Evolutionary conservation across 495 filamentous ascomycete genomes (phyloP).

Genomic region (Astrothelium macrocarpum): DNA sequence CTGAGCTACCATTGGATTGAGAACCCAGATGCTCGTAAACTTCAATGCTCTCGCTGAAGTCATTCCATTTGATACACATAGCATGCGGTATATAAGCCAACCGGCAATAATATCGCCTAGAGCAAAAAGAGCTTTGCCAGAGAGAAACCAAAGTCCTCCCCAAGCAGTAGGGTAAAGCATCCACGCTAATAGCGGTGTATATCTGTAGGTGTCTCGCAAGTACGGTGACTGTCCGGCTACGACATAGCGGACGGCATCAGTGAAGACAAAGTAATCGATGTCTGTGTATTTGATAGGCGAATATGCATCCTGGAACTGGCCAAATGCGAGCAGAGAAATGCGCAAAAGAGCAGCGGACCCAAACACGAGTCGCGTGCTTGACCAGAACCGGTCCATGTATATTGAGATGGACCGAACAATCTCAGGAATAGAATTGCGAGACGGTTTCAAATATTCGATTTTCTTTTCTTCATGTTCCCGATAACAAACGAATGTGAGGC

Average conservation of each 20-base stretch:
- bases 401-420: background rate
- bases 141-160: conserved; percentile 57
- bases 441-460: background rate
- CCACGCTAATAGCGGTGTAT: conserved; percentile 90
- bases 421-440: background rate
- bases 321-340: conserved; percentile 65
- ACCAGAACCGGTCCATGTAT: conserved; percentile 31
- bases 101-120: conserved; percentile 74
- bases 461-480: background rate
- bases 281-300: conserved; percentile 94
- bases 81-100: conserved; percentile 64
- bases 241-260: conserved; percentile 81
- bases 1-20: conserved; percentile 96
- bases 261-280: conserved; percentile 98
- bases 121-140: conserved; percentile 83
- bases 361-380: conserved; percentile 48
- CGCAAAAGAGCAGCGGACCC: conserved; percentile 59
- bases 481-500: too few relatives aligned
- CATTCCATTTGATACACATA: conserved; percentile 42
- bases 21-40: conserved; percentile 78
- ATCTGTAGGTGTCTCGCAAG: conserved; percentile 84
- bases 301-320: conserved; percentile 80
- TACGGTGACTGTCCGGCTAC: conserved; percentile 62
- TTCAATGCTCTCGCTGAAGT: conserved; percentile 47
- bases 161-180: conserved; percentile 72